These are phyloP conservation scores for Amanita jacksonii DNA, from an alignment of 768 basidiomycete species.

Conservation along the genomic window DNA sequence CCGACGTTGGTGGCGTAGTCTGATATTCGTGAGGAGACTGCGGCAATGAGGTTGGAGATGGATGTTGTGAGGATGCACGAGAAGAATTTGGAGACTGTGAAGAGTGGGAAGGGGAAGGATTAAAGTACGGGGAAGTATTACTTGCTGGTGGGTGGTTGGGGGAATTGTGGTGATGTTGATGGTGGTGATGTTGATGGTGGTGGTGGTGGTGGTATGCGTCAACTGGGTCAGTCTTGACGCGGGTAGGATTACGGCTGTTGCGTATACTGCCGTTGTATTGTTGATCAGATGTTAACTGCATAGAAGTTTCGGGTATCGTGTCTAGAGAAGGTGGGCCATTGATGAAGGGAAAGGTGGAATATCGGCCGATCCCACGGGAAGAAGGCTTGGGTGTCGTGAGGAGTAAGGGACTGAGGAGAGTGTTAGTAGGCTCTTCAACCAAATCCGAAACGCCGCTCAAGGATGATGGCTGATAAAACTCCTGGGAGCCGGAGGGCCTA, in stretches of 20 bases:
- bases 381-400: slow-evolving; percentile 10
- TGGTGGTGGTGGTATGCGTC: slow-evolving; percentile 2
- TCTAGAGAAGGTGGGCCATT: slow-evolving; percentile 21
- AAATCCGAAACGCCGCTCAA: slow-evolving; percentile 18
- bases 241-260: slow-evolving; percentile 7
- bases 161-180: not conserved
- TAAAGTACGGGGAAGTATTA: slow-evolving; percentile 7
- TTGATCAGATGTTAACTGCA: slow-evolving; percentile 1
- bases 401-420: slow-evolving; percentile 18
- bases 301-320: slow-evolving; percentile 28
- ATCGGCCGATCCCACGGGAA: slow-evolving; percentile 16
- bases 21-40: slow-evolving; percentile 14
- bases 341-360: slow-evolving; percentile 25
- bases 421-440: slow-evolving; percentile 35
- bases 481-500: not conserved
- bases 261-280: not conserved
- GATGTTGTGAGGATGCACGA: slow-evolving; percentile 11
- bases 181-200: not conserved
- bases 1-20: slow-evolving; percentile 9
- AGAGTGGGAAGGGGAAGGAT: slow-evolving; percentile 12
- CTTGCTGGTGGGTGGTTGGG: slow-evolving; percentile 4
- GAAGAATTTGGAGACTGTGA: slow-evolving; percentile 10
- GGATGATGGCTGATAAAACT: not conserved
- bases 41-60: slow-evolving; percentile 10
- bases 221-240: slow-evolving; percentile 7